Conservation (phyloP, 2,329 filamentous ascomycete genomes). For the Pseudogymnoascus sp. region DNA sequence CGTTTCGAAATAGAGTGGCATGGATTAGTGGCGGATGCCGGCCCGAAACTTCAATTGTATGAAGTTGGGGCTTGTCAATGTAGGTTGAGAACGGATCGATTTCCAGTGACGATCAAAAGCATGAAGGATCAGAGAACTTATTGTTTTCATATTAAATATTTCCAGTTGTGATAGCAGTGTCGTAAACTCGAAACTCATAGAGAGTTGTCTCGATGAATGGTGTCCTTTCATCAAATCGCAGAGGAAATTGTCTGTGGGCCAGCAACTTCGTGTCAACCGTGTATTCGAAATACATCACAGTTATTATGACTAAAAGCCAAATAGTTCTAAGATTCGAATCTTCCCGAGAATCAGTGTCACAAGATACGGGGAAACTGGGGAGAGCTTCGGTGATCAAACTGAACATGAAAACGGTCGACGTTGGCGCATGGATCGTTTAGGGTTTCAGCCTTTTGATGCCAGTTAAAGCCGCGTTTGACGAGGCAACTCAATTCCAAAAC, state of each 20-base stretch:
- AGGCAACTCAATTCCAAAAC: background rate
- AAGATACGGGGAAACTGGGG: background rate
- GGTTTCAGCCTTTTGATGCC: background rate
- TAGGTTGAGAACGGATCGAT: background rate
- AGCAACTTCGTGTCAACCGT: background rate
- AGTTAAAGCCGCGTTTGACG: background rate
- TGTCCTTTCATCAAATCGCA: background rate
- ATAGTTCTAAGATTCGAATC: background rate
- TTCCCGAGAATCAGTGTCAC: background rate
- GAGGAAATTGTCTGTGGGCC: background rate
- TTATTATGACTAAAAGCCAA: background rate
- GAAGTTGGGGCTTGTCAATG: background rate
- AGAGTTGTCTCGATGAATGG: background rate
- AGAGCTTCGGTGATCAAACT: background rate
- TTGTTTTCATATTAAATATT: background rate
- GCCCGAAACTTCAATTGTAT: background rate
- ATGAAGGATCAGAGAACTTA: background rate
- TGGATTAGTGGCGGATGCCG: conserved; percentile 1
- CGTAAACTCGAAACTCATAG: background rate
- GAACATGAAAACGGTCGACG: background rate
- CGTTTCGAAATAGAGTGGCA: conserved; percentile 4
- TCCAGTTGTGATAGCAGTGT: background rate
- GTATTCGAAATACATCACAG: background rate
- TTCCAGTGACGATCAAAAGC: background rate
- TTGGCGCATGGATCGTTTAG: background rate